A percentile compares a stretch with the other conserved stretches of the same genome.
phyloP scores from a whole-genome alignment of 768 basidiomycete genomes.

The Gymnopilus dilepis region DNA sequence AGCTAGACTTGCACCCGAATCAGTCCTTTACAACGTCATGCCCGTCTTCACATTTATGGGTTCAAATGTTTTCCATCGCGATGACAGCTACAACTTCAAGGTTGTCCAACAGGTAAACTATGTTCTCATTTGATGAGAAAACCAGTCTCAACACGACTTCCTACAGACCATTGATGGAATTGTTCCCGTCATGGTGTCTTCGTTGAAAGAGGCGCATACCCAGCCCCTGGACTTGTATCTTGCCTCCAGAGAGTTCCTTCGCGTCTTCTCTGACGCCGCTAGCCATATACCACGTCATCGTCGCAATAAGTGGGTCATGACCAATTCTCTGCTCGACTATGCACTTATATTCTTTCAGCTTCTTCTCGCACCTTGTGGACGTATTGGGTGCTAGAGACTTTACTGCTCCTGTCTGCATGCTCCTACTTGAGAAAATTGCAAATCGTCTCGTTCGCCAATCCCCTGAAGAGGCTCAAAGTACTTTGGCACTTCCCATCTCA shows the following conservation, averaged over 20 bases:
- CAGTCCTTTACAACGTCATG: conserved; percentile 94
- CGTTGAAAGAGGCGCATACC: conserved; percentile 64
- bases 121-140: neutral
- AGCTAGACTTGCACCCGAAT: conserved; percentile 85
- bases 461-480: conserved; percentile 58
- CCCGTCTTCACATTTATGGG: conserved; percentile 99
- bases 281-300: conserved; percentile 93
- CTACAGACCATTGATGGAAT: conserved; percentile 88
- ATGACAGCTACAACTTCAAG: conserved; percentile 93
- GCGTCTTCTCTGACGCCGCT: conserved; percentile 92
- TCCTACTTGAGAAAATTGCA: conserved; percentile 79
- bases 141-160: conserved; percentile 1
- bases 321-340: neutral
- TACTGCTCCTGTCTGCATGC: conserved; percentile 80
- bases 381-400: conserved; percentile 83
- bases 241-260: conserved; percentile 79
- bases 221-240: conserved; percentile 65
- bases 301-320: conserved; percentile 70
- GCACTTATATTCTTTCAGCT: conserved; percentile 49
- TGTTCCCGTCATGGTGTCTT: conserved; percentile 90
- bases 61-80: conserved; percentile 95
- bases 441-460: conserved; percentile 71
- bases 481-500: conserved; percentile 70
- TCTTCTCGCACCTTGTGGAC: conserved; percentile 87
- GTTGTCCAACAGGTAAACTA: conserved; percentile 86